phyloP scores from a whole-genome alignment of 2,329 filamentous ascomycete genomes.

The Lasiodiplodia hormozganensis region DNA sequence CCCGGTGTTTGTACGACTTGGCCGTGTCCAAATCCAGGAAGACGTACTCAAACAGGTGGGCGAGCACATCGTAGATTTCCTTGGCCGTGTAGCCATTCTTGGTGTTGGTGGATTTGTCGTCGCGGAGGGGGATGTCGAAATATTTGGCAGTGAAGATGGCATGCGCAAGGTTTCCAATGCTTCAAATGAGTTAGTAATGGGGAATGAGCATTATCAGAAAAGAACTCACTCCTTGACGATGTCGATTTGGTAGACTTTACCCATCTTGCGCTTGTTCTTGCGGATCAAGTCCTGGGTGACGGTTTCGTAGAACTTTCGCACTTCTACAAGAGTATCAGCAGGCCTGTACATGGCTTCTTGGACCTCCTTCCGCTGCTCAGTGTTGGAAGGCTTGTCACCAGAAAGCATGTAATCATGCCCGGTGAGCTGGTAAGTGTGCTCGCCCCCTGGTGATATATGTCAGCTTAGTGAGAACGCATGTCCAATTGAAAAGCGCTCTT shows the following conservation, averaged over 20 bases:
- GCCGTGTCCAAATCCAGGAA: conserved; percentile 40
- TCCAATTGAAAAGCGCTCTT: not conserved
- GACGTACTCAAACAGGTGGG: conserved; percentile 39
- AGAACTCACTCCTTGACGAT: conserved; percentile 32
- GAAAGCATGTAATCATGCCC: conserved; percentile 36
- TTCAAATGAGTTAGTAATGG: not conserved
- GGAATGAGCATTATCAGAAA: not conserved
- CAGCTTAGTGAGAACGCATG: not conserved
- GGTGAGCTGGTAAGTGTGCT: conserved; percentile 36
- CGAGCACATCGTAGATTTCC: conserved; percentile 38
- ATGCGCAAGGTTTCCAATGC: conserved; percentile 40
- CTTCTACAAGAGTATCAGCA: conserved; percentile 30
- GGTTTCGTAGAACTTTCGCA: conserved; percentile 35
- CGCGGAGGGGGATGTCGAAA: conserved; percentile 39
- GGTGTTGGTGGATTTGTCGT: conserved; percentile 26
- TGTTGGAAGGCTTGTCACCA: conserved; percentile 32
- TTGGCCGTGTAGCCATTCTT: conserved; percentile 35
- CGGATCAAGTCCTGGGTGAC: conserved; percentile 39
- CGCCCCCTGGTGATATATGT: conserved; percentile 32
- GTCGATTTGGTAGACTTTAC: conserved; percentile 43
- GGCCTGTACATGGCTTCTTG: conserved; percentile 34
- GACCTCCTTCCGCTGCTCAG: conserved; percentile 32
- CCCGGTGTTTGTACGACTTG: conserved; percentile 34
- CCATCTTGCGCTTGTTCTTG: conserved; percentile 40
- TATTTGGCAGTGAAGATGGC: conserved; percentile 39